Percentiles rank a stretch among this genome's conserved stretches.
phyloP scores from a whole-genome alignment of 2,329 filamentous ascomycete genomes.

The Gaeumannomyces sp. region DNA sequence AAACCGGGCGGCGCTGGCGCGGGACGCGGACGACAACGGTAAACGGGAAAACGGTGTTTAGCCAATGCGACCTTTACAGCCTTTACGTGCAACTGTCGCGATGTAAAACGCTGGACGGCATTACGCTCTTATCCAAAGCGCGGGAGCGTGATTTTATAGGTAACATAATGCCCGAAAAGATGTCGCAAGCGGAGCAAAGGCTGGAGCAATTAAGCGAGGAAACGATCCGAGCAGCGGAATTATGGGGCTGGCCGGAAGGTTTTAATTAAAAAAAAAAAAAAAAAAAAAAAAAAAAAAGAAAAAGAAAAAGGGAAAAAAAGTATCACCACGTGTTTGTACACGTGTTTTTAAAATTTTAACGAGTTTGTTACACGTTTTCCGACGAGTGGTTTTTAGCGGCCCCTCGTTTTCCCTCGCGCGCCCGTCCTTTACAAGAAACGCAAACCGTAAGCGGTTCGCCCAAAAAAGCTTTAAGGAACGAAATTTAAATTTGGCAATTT shows the following conservation, averaged over 20 bases:
- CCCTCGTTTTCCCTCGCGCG: background rate
- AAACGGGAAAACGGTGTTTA: background rate
- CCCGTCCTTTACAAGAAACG: background rate
- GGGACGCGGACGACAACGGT: background rate
- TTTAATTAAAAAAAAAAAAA: no score
- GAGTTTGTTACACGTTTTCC: no score
- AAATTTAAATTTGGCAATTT: no score
- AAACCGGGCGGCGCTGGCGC: background rate
- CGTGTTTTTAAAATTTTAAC: no score
- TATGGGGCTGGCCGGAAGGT: background rate
- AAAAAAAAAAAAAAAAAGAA: background rate
- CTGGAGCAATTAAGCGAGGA: background rate
- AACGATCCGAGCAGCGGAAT: background rate
- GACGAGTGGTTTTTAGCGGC: no score
- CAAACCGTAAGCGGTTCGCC: no score
- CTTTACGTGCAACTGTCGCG: background rate
- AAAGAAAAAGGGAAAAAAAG: no score
- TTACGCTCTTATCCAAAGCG: background rate
- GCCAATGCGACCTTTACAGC: background rate
- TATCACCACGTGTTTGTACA: no score
- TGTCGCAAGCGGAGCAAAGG: background rate
- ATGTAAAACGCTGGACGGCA: background rate
- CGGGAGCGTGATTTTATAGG: background rate
- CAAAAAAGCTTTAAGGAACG: no score
- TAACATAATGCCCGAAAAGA: background rate